Conservation (phyloP, 148 eudicot species). For the Spergularia bocconei region DNA sequence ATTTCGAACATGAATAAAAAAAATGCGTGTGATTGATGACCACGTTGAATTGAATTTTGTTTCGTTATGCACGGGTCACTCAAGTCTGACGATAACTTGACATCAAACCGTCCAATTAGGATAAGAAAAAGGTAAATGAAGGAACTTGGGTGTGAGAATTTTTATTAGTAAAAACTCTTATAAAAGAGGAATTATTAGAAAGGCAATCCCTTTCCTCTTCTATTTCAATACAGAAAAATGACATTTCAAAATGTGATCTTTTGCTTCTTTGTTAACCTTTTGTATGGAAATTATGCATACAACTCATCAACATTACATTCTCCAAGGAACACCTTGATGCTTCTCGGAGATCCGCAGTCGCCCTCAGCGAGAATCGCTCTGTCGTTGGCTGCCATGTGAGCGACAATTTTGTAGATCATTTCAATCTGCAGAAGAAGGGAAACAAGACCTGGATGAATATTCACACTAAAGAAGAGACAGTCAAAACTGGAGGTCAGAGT, state of each 20-base stretch:
- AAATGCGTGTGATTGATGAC: no score
- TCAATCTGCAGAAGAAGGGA: conserved; percentile 59
- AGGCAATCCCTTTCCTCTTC: neutral
- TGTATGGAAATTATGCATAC: conserved; percentile 41
- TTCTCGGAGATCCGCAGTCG: conserved; percentile 87
- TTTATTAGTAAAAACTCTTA: conserved; percentile 7
- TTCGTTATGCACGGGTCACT: neutral
- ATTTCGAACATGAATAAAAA: no score
- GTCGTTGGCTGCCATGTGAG: conserved; percentile 97
- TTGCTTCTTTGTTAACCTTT: neutral
- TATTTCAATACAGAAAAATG: conserved; percentile 4
- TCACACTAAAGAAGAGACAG: neutral
- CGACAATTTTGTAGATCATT: conserved; percentile 91
- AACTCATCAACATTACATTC: conserved; percentile 80
- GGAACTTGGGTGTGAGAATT: neutral
- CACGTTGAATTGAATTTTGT: no score
- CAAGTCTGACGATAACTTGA: neutral
- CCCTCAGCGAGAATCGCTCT: conserved; percentile 93
- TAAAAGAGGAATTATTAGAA: conserved; percentile 12
- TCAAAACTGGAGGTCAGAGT: neutral
- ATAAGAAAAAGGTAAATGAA: no score
- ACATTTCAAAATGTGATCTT: neutral
- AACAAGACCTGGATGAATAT: neutral
- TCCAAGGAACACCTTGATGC: conserved; percentile 82
- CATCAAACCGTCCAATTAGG: neutral